These are phyloP conservation scores for Ustulina deusta DNA, from an alignment of 2,329 filamentous ascomycete species.

Conservation along the genomic window DNA sequence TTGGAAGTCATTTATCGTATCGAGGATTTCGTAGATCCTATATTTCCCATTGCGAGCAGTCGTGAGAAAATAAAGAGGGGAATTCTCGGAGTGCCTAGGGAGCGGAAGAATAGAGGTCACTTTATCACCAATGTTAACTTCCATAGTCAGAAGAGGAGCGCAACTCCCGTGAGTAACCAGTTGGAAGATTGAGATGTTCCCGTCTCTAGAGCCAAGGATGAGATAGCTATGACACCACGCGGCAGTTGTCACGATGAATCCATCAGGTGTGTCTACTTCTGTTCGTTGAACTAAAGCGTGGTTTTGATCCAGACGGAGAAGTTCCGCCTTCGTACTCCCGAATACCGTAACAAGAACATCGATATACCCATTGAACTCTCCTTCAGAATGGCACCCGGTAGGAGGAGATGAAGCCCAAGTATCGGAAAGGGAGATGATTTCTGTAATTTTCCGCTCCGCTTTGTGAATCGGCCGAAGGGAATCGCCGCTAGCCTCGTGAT, in stretches of 20 bases:
- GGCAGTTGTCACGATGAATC: slow-evolving; percentile 64
- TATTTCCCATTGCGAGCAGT: slow-evolving; percentile 83
- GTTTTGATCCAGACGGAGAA: slow-evolving; percentile 56
- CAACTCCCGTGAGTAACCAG: slow-evolving; percentile 44
- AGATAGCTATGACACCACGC: slow-evolving; percentile 57
- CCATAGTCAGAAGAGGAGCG: slow-evolving; percentile 50
- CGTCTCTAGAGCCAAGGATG: slow-evolving; percentile 67
- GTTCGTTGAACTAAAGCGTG: slow-evolving; percentile 48
- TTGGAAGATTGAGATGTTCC: slow-evolving; percentile 58
- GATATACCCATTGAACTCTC: slow-evolving; percentile 21
- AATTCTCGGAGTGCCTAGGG: slow-evolving; percentile 46
- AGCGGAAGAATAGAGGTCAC: slow-evolving; percentile 74
- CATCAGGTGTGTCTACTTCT: slow-evolving; percentile 57
- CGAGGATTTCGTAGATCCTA: slow-evolving; percentile 67
- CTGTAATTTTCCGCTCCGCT: slow-evolving; percentile 63
- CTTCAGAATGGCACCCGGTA: background rate
- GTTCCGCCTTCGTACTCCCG: slow-evolving; percentile 57
- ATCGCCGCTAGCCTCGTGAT: slow-evolving; percentile 46
- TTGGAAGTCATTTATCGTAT: slow-evolving; percentile 36
- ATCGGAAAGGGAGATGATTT: slow-evolving; percentile 59
- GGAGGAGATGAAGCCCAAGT: slow-evolving; percentile 9
- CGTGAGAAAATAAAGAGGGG: slow-evolving; percentile 68
- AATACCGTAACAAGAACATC: slow-evolving; percentile 61
- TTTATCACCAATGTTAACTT: slow-evolving; percentile 66
- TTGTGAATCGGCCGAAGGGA: slow-evolving; percentile 53